Evolutionary conservation across 1,284 basidiomycete genomes (phyloP), one percentile per base, ranked within the genome.

Genomic region (Lignosus rhinocerotis): DNA sequence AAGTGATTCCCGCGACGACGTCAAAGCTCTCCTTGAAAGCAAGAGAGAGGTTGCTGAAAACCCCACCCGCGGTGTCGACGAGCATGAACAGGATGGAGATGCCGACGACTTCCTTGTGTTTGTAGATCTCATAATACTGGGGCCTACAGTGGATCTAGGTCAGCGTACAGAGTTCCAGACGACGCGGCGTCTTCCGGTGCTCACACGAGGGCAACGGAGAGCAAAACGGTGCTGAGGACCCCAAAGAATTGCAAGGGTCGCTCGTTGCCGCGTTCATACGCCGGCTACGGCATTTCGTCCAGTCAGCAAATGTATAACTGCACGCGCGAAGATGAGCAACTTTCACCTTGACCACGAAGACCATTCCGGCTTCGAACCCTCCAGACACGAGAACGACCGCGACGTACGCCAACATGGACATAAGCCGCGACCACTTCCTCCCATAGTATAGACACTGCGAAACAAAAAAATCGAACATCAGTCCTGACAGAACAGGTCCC

Each of bases 41-140:
- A 36, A 93, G 78, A 25, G 88, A 90, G 9, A 91, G 73, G 62
- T 85, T 79, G 48, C 80, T 84, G 72, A 92, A 92, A 10, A 93
- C 72, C 4, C 87, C 91, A 33, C 91, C 91, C 16, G 84, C 68
- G 53, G 86, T 81, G 69, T 94, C 92, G 52, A 93, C 78, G 1
- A 75, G 64, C 76, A 93, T 87, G 74, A 93, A 93, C 3, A 77
- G 45, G 49, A 90, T 73, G 1, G 86, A 90, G 58, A 94, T 86
- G 6, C 91, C 91, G 31, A 87, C 73, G 44, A 93, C 92, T 69
- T 92, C 85, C 61, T 77, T 77, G 62, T 79, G 78, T 63, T 81
- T 81, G 74, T 83, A 88, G 44, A 93, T 93, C 70, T 93, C 90
- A 64, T 77, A 80, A 59, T 82, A 86, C 68, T 86, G 83, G 9